A percentile compares a stretch with the other conserved stretches of the same genome.
Evolutionary conservation across 441 rosid genomes (phyloP).

Genomic region (Erodium chrysanthum): DNA sequence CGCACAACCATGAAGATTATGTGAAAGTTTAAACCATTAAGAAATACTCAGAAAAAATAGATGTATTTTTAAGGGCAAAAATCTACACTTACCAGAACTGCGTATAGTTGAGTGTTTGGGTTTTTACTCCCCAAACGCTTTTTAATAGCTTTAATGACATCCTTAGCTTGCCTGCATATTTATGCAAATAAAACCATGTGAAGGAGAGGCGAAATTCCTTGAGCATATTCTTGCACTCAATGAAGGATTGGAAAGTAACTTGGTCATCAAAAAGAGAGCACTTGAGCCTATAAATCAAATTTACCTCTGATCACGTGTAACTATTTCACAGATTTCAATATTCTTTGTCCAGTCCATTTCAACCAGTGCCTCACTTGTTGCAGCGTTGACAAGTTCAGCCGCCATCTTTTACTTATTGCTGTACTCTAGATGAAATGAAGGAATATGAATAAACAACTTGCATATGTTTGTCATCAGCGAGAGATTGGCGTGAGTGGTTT

Average conservation of each 20-base stretch:
- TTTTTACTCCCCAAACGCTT: slow-evolving; percentile 71
- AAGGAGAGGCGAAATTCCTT: slow-evolving; percentile 9
- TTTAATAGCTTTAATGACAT: slow-evolving; percentile 77
- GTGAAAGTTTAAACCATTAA: neutral
- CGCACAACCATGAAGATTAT: neutral
- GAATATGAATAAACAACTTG: neutral
- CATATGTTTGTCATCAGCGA: neutral
- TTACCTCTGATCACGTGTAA: slow-evolving; percentile 68
- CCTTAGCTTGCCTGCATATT: slow-evolving; percentile 62
- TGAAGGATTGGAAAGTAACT: neutral
- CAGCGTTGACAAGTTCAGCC: slow-evolving; percentile 71
- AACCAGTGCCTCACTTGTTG: slow-evolving; percentile 67
- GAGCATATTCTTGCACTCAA: neutral
- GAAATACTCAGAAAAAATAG: too few species aligned
- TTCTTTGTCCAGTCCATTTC: slow-evolving; percentile 87
- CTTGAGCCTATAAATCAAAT: neutral
- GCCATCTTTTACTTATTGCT: slow-evolving; percentile 54
- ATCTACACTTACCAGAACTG: slow-evolving; percentile 45
- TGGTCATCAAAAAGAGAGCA: neutral
- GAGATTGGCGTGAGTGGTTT: neutral
- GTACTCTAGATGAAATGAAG: slow-evolving; percentile 7
- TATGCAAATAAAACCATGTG: slow-evolving; percentile 17
- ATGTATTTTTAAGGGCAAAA: neutral
- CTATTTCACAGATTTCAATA: slow-evolving; percentile 83
- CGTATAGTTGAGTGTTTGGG: slow-evolving; percentile 59